phyloP scores from a whole-genome alignment of 805 yeast genomes.

The Candida sakaeoensis region DNA sequence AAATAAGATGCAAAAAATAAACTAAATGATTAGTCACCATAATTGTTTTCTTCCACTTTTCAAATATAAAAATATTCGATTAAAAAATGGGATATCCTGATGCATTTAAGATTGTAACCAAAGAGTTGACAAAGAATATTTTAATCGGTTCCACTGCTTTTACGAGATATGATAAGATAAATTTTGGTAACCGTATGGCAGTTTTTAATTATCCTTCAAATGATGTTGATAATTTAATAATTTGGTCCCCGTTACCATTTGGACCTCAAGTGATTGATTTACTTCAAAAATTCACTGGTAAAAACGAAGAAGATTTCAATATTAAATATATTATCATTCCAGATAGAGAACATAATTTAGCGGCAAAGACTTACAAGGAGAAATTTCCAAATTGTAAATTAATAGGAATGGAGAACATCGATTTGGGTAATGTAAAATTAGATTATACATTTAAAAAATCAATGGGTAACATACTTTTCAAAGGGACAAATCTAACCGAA shows the following conservation, averaged over 20 bases:
- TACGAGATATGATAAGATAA: constrained; percentile 24
- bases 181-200: constrained; percentile 44
- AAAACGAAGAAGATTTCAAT: constrained; percentile 16
- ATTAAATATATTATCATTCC: constrained; percentile 56
- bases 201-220: constrained; percentile 26
- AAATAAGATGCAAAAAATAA: neutral
- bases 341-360: constrained; percentile 63
- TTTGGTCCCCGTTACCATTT: constrained; percentile 61
- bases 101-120: constrained; percentile 26
- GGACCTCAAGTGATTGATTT: constrained; percentile 42
- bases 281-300: constrained; percentile 29
- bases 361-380: constrained; percentile 49
- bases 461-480: constrained; percentile 32
- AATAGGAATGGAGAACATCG: constrained; percentile 46
- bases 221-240: constrained; percentile 21
- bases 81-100: constrained; percentile 26
- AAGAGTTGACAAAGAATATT: constrained; percentile 30
- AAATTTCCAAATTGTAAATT: constrained; percentile 48
- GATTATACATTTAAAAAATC: constrained; percentile 37
- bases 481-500: constrained; percentile 19
- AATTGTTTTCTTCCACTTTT: too few species aligned
- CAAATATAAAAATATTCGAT: too few species aligned
- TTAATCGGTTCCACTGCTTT: constrained; percentile 34
- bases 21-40: neutral
- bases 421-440: constrained; percentile 26